Conservation (phyloP, 2,329 filamentous ascomycete species). For the Pseudogymnoascus pannorum region DNA sequence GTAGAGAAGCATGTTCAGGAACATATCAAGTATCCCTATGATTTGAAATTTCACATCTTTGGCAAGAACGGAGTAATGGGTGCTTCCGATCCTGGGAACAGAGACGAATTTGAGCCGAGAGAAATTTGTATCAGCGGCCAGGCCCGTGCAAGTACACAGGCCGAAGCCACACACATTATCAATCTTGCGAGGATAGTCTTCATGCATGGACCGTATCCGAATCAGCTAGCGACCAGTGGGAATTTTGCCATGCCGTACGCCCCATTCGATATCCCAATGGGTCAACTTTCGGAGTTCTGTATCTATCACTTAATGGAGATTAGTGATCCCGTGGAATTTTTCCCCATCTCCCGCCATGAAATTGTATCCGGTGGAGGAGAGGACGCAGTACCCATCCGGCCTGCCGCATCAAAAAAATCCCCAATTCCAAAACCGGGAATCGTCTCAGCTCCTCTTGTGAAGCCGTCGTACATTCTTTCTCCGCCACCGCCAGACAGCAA, state of each 20-base stretch:
- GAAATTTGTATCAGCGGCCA: conserved; percentile 44
- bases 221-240: conserved; percentile 45
- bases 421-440: too few relatives aligned
- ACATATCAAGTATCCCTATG: too few relatives aligned
- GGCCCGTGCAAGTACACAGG: conserved; percentile 38
- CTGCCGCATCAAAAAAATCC: too few relatives aligned
- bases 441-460: too few relatives aligned
- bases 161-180: conserved; percentile 37
- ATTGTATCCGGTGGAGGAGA: too few relatives aligned
- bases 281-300: conserved; percentile 37
- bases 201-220: conserved; percentile 41
- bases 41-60: conserved; percentile 24
- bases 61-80: conserved; percentile 35
- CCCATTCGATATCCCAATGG: conserved; percentile 31
- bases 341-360: too few relatives aligned
- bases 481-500: conserved; percentile 12
- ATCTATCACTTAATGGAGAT: conserved; percentile 35
- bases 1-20: too few relatives aligned
- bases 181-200: conserved; percentile 34
- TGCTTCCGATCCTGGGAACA: conserved; percentile 22
- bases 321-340: background rate
- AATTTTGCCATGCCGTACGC: conserved; percentile 42
- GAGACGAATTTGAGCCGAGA: conserved; percentile 20
- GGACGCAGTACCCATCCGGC: too few relatives aligned
- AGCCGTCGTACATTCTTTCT: conserved; percentile 9